Percentiles rank a stretch among this genome's conserved stretches.
These are phyloP conservation scores for Pestalotiopsis sp. DNA, from an alignment of 2,329 filamentous ascomycete species.

Conservation along the genomic window DNA sequence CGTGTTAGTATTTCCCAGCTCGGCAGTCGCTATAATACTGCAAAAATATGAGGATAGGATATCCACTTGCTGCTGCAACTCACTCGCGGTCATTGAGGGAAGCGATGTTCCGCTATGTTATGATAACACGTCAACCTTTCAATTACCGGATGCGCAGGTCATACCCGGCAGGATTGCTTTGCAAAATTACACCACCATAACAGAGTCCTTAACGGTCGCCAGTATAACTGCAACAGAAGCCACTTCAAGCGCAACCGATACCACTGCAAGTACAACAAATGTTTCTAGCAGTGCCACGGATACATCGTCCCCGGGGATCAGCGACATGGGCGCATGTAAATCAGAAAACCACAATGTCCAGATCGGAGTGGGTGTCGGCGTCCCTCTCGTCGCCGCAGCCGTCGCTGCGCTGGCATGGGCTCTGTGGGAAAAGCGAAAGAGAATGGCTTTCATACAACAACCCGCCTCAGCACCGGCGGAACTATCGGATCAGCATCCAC, in stretches of 20 bases:
- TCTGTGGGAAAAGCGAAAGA: neutral
- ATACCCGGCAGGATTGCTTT: neutral
- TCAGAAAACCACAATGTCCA: neutral
- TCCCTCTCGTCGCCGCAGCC: neutral
- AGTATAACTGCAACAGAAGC: neutral
- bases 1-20: neutral
- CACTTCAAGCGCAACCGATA: too few species aligned
- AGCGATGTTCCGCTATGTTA: neutral
- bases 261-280: neutral
- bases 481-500: neutral
- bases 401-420: neutral
- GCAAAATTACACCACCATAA: neutral
- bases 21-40: neutral
- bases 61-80: neutral
- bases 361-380: neutral
- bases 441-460: neutral
- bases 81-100: neutral
- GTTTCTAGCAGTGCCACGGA: neutral
- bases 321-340: neutral
- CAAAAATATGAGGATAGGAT: neutral
- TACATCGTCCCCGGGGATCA: neutral
- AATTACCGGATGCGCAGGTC: neutral
- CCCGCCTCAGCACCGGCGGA: neutral
- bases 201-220: neutral
- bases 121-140: neutral